phyloP scores from a whole-genome alignment of 495 filamentous ascomycete species.

The Usnea hakonensis region DNA sequence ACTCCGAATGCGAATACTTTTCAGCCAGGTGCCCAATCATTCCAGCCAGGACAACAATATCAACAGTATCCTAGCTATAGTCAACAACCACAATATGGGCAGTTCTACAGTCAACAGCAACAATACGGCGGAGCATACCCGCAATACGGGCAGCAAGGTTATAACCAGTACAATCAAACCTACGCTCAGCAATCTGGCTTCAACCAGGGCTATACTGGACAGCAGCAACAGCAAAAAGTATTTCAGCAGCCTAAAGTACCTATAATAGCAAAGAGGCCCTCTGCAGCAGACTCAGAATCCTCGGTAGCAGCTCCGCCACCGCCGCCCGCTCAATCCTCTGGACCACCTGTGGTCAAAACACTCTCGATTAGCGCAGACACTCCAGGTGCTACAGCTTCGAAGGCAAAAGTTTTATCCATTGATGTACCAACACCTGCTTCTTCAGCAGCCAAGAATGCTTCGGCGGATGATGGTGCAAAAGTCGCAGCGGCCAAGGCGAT shows the following conservation, averaged over 20 bases:
- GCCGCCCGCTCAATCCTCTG: slow-evolving; percentile 30
- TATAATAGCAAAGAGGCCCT: slow-evolving; percentile 60
- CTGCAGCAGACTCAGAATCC: slow-evolving; percentile 32
- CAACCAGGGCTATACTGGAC: slow-evolving; percentile 42
- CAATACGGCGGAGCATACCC: slow-evolving; percentile 50
- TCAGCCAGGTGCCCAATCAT: slow-evolving; percentile 66
- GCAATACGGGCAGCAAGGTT: slow-evolving; percentile 49
- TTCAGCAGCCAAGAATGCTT: slow-evolving; percentile 46
- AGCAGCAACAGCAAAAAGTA: slow-evolving; percentile 45
- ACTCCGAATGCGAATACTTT: slow-evolving; percentile 73
- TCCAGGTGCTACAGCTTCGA: slow-evolving; percentile 43
- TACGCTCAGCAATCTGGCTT: slow-evolving; percentile 51
- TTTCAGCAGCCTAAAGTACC: slow-evolving; percentile 51
- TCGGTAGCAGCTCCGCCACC: slow-evolving; percentile 25
- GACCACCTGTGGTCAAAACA: slow-evolving; percentile 61
- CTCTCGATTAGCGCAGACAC: slow-evolving; percentile 52
- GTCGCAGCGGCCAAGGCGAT: slow-evolving; percentile 74
- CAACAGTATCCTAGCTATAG: slow-evolving; percentile 41
- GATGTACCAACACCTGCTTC: slow-evolving; percentile 40
- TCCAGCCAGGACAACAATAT: slow-evolving; percentile 66
- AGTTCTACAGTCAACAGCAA: slow-evolving; percentile 45
- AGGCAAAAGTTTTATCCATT: slow-evolving; percentile 62
- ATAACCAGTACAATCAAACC: slow-evolving; percentile 52
- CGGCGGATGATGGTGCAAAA: slow-evolving; percentile 51
- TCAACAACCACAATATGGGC: slow-evolving; percentile 41